Evolutionary conservation across 2,329 filamentous ascomycete genomes (phyloP), one percentile per base, ranked within the genome.

Genomic region (Xylaria sp.): DNA sequence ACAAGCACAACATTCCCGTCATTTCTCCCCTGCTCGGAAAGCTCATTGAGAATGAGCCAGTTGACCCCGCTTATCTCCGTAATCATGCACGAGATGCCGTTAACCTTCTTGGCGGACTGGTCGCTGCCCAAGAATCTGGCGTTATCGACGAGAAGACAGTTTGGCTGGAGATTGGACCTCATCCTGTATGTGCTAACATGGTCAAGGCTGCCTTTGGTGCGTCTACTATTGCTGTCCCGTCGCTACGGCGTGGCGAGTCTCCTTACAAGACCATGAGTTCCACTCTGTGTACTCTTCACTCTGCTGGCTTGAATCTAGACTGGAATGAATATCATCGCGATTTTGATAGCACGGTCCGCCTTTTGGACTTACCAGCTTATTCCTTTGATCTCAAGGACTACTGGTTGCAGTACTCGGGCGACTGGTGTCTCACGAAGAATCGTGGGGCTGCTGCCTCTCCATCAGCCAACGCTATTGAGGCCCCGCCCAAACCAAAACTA

Each of bases 151-250:
- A 89, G 70, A 88, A 89, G 79, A 91, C 90, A 6, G 84, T 89
- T 34, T 93, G 88, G 87, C 81, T 94, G 64, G 91, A 94, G 77
- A 81, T 93, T 70, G 91, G 91, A n/a, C 90, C 91, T 43, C 89
- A 93, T 74, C 90, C 91, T 0, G 86, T 93, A 15, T 91, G 88
- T 78, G 84, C 85, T 52, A 86, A 86, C 67, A 89, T 93, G 85
- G 85, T 93, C 71, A 91, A 90, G 81, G 85, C 87, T 18, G 88
- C 86, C 4, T 84, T 91, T 62, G 86, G 85, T 30, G 78, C 81
- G 6, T 80, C 83, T 10, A 86, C 85, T 30, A 82, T 85, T 46
- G 85, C 86, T 15, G 83, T 87, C 12, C 84, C 89, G 2, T 89
- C 90, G 2, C 81, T 92, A 12, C 88, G 87, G 36, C 87, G 89